Percentiles rank a stretch among this genome's conserved stretches.
Conservation (phyloP, 1,284 basidiomycete genomes). For the Cryptococcus sp. region DNA sequence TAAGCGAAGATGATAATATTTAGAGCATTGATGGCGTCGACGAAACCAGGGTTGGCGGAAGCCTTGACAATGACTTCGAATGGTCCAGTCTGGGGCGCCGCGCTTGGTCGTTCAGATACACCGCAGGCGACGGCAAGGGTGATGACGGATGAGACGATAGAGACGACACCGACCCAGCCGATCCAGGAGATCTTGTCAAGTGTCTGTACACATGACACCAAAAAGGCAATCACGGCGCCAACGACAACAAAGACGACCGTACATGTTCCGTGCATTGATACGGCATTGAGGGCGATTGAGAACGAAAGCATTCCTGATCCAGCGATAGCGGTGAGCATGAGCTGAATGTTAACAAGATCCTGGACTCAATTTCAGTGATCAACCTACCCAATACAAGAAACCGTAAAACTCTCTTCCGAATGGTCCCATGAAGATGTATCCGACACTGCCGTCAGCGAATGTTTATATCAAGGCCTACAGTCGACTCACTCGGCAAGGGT, state of each 20-base stretch:
- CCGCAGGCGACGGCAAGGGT: conserved; percentile 23
- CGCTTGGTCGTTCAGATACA: conserved; percentile 31
- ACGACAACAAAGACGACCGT: conserved; percentile 43
- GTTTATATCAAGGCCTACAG: not conserved
- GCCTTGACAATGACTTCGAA: conserved; percentile 29
- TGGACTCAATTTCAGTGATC: not conserved
- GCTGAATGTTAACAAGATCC: conserved; percentile 1
- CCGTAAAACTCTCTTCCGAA: conserved; percentile 34
- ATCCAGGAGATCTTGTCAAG: conserved; percentile 44
- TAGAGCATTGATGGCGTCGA: conserved; percentile 39
- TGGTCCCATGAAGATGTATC: conserved; percentile 29
- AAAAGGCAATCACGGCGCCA: conserved; percentile 25
- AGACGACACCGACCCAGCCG: conserved; percentile 38
- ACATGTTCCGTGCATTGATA: conserved; percentile 41
- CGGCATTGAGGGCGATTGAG: conserved; percentile 47
- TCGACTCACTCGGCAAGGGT: conserved; percentile 17
- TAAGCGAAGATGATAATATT: conserved; percentile 41
- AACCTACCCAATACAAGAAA: conserved; percentile 27
- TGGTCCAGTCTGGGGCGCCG: conserved; percentile 16
- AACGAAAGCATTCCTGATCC: conserved; percentile 35
- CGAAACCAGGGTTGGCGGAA: conserved; percentile 30
- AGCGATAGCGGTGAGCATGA: conserved; percentile 20
- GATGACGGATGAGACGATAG: conserved; percentile 38
- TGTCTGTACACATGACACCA: conserved; percentile 38
- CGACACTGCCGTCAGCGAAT: conserved; percentile 21